phyloP scores from a whole-genome alignment of 805 yeast genomes.

The Metschnikowia henanensis region DNA sequence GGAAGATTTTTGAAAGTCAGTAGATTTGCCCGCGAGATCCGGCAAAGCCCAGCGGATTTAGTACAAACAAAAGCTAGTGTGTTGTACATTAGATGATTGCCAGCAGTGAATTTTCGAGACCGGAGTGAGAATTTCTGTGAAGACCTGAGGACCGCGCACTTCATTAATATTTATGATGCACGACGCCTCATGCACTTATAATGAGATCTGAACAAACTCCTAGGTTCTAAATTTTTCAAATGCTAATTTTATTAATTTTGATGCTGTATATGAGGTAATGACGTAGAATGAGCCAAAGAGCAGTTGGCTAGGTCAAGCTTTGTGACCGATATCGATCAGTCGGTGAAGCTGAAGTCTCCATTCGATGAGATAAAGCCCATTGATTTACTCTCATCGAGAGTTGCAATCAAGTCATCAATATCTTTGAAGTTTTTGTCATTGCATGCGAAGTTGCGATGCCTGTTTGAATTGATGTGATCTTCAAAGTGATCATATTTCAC shows the following conservation, averaged over 20 bases:
- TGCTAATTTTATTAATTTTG: too few relatives aligned
- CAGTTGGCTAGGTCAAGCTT: too few relatives aligned
- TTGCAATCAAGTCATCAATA: conserved; percentile 69
- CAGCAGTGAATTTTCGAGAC: too few relatives aligned
- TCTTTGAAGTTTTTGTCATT: conserved; percentile 70
- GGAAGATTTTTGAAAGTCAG: conserved; percentile 29
- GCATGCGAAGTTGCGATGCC: conserved; percentile 78
- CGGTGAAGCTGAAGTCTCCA: conserved; percentile 33
- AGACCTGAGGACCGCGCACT: conserved; percentile 1
- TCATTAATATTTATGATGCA: too few relatives aligned
- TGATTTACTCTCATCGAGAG: conserved; percentile 44
- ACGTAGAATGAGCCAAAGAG: too few relatives aligned
- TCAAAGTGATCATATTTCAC: conserved; percentile 78
- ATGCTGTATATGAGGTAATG: too few relatives aligned
- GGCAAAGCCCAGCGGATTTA: not conserved
- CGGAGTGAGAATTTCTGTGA: conserved; percentile 1
- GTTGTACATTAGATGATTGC: conserved; percentile 5
- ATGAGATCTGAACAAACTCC: too few relatives aligned
- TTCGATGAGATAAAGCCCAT: conserved; percentile 43
- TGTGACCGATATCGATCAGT: too few relatives aligned
- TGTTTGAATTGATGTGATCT: conserved; percentile 65
- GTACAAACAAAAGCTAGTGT: not conserved
- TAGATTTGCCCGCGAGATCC: not conserved
- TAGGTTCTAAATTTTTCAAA: too few relatives aligned
- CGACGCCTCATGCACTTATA: too few relatives aligned